phyloP scores from a whole-genome alignment of 805 yeast genomes.

The Zygosaccharomyces gambellarensis region DNA sequence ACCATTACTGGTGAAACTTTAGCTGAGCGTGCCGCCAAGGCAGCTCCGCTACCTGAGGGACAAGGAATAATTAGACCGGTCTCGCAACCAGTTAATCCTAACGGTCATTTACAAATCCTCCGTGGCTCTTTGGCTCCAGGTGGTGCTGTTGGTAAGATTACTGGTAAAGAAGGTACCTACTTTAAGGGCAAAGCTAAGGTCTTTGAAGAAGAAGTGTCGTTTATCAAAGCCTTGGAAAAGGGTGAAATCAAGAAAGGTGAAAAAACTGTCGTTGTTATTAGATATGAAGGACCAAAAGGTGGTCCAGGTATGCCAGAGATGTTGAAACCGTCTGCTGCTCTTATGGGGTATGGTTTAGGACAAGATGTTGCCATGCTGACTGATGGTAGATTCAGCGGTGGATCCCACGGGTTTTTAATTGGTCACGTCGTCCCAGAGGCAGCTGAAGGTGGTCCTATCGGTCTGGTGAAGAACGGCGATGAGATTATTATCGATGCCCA shows the following conservation, averaged over 20 bases:
- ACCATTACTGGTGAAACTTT: constrained; percentile 91
- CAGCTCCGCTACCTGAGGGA: constrained; percentile 60
- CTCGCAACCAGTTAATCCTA: constrained; percentile 77
- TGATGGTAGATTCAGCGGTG: constrained; percentile 98
- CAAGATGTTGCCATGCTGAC: constrained; percentile 89
- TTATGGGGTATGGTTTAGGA: constrained; percentile 96
- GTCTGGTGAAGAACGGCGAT: constrained; percentile 88
- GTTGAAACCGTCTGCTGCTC: constrained; percentile 96
- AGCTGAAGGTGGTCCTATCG: constrained; percentile 97
- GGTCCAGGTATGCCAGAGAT: constrained; percentile 99
- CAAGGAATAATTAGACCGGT: constrained; percentile 81
- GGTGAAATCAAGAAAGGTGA: constrained; percentile 94
- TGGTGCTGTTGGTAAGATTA: constrained; percentile 95
- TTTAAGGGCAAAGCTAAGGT: constrained; percentile 91
- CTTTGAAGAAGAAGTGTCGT: constrained; percentile 78
- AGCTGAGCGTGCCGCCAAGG: constrained; percentile 55
- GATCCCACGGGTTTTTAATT: constrained; percentile 97
- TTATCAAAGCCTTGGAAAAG: constrained; percentile 79
- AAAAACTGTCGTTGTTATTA: constrained; percentile 90
- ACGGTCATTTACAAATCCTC: constrained; percentile 91
- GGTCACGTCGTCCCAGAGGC: constrained; percentile 99
- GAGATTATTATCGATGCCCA: constrained; percentile 88
- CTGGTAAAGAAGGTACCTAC: constrained; percentile 97
- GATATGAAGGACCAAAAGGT: constrained; percentile 99
- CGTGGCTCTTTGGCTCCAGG: constrained; percentile 92